Conservation (phyloP, 2,329 filamentous ascomycete species). For the Cadophora malorum region DNA sequence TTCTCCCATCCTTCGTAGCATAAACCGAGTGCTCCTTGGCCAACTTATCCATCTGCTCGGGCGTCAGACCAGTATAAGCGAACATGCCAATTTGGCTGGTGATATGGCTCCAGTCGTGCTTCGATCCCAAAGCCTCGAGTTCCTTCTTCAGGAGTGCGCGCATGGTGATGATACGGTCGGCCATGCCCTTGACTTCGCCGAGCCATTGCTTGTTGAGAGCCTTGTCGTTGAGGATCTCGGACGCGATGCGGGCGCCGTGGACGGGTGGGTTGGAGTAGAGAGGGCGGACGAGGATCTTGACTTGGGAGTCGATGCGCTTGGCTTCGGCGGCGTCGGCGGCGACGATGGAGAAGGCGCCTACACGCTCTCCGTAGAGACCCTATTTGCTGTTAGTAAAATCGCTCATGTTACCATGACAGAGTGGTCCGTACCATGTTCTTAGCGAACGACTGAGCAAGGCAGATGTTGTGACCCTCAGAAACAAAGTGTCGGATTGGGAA, state of each 20-base stretch:
- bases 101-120: constrained; percentile 99
- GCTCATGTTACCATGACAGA: constrained; percentile 25
- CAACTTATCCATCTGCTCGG: constrained; percentile 89
- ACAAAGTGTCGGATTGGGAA: constrained; percentile 95
- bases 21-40: constrained; percentile 98
- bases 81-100: constrained; percentile 99
- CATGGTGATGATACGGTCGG: constrained; percentile 99
- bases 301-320: constrained; percentile 93
- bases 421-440: constrained; percentile 89
- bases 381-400: constrained; percentile 45
- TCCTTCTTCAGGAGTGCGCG: constrained; percentile 92
- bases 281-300: constrained; percentile 97
- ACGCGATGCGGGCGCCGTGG: constrained; percentile 93
- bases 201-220: constrained; percentile 93
- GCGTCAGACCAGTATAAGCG: constrained; percentile 91
- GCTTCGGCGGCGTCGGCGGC: constrained; percentile 86
- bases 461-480: constrained; percentile 86
- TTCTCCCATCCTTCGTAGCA: constrained; percentile 90
- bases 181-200: constrained; percentile 96
- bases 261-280: constrained; percentile 98
- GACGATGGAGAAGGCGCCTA: constrained; percentile 94
- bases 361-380: constrained; percentile 98
- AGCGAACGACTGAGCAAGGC: constrained; percentile 91
- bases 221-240: constrained; percentile 87
- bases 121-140: constrained; percentile 91